phyloP scores from a whole-genome alignment of 345 rosid genomes.

The Bretschneidera sinensis region DNA sequence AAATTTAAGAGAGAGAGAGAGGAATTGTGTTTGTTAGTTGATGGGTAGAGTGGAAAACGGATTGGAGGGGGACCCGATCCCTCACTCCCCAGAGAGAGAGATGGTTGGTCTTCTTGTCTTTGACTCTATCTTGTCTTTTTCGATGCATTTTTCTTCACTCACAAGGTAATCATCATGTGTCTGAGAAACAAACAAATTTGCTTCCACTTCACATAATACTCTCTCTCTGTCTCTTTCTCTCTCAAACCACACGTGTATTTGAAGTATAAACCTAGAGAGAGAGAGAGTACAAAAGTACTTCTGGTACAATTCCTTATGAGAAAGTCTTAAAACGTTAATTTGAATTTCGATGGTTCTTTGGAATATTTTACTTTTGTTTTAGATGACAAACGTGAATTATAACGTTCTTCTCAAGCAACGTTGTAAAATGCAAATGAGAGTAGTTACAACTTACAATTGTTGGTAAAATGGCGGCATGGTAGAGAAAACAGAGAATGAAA shows the following conservation, averaged over 20 bases:
- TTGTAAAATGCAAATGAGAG: no score
- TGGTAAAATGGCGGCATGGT: no score
- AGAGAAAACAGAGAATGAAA: no score
- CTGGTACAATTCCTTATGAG: background rate
- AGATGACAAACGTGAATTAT: no score
- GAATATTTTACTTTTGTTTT: no score
- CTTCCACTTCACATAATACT: constrained; percentile 78
- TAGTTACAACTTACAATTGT: no score
- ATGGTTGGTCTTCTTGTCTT: constrained; percentile 45
- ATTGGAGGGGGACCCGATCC: constrained; percentile 61
- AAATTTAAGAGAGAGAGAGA: constrained; percentile 19
- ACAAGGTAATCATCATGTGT: constrained; percentile 54
- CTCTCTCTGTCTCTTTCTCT: constrained; percentile 29
- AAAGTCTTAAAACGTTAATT: background rate
- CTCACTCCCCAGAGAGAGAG: no score
- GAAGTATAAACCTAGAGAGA: constrained; percentile 24
- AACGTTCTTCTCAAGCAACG: no score
- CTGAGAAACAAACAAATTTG: constrained; percentile 35
- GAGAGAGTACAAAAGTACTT: background rate
- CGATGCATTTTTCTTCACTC: constrained; percentile 81
- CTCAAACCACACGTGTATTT: constrained; percentile 47
- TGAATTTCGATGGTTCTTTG: no score
- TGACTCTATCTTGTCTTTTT: constrained; percentile 71
- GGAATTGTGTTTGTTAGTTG: constrained; percentile 46
- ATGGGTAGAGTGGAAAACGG: constrained; percentile 71